Conservation (phyloP, 2,329 filamentous ascomycete genomes). For the Fusarium xylarioides region DNA sequence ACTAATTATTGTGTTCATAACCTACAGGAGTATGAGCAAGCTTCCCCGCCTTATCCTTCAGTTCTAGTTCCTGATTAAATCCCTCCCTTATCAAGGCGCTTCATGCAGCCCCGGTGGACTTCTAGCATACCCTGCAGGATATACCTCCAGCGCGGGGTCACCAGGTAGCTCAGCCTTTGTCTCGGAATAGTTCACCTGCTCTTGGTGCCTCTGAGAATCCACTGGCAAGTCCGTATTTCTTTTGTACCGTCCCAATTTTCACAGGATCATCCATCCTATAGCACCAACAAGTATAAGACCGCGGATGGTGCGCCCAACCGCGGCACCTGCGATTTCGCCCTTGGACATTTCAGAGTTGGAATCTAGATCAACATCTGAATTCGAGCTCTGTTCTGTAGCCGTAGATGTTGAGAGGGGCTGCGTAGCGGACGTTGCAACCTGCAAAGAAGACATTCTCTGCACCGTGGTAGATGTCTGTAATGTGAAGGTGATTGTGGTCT, state of each 20-base stretch:
- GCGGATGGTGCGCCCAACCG: neutral
- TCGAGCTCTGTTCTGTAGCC: rapidly evolving
- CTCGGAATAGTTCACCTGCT: neutral
- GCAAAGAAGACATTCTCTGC: neutral
- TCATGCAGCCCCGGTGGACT: neutral
- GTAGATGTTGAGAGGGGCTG: neutral
- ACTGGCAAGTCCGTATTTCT: rapidly evolving
- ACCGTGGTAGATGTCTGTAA: neutral
- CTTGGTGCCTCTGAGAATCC: neutral
- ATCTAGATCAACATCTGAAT: neutral
- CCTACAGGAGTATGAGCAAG: rapidly evolving
- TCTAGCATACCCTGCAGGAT: neutral
- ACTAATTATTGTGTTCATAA: rapidly evolving
- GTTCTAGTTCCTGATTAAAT: no score
- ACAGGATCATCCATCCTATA: neutral
- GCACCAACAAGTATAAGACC: neutral
- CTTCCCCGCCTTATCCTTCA: neutral
- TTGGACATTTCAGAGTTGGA: neutral
- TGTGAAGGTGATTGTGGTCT: neutral
- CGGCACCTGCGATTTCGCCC: neutral
- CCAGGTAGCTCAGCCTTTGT: neutral
- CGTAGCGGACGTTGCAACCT: rapidly evolving
- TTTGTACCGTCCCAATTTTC: rapidly evolving
- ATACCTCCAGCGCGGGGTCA: rapidly evolving
- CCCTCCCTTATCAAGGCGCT: neutral